Evolutionary conservation across 768 basidiomycete genomes (phyloP), one percentile per base, ranked within the genome.

Genomic region (Mycena indigotica): DNA sequence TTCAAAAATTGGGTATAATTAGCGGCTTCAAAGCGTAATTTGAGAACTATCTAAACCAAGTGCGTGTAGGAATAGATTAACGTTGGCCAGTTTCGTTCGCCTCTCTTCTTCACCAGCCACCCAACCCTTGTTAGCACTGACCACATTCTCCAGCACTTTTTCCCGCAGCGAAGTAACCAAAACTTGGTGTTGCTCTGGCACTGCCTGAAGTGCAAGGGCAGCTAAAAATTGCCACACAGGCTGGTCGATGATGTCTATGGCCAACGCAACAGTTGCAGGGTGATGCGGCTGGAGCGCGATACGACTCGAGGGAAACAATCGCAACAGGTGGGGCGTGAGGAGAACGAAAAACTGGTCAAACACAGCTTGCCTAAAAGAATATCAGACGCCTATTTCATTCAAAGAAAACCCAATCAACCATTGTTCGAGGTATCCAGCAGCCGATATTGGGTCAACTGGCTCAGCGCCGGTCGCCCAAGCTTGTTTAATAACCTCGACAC

Each of bases 191-290:
- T 99, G 93, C 63, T 93, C 89, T 40, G 85, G 79, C 48, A 84
- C 84, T 13, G 93, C 91, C 63, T 90, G 88, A 38, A 95, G 80
- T 2, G 95, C 95, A 50, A 98, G 75, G 2, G 93, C 87, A 5
- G 94, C 92, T 30, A 97, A 82, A 80, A 95, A 92, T 69, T 91
- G 89, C 94, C 95, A 97, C n/a, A 93, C 91, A 15, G 90, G 91
- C 70, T 91, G 90, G 73, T 96, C 93, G 53, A 89, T 79, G 56
- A 82, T 78, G 68, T 91, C 89, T 28, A 81, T 79, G 1, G 80
- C 74, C 17, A 75, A 71, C 25, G 71, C 68, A 13, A 52, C 48
- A 38, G 61, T 61, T 19, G 54, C 58, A 35, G 72, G 73, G 26
- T 73, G 73, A 16, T 69, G 73, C 45, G 71, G 75, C 35, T 68